These are phyloP conservation scores for Lipomyces spencermartinsiae DNA, from an alignment of 805 yeast genomes.

Conservation along the genomic window DNA sequence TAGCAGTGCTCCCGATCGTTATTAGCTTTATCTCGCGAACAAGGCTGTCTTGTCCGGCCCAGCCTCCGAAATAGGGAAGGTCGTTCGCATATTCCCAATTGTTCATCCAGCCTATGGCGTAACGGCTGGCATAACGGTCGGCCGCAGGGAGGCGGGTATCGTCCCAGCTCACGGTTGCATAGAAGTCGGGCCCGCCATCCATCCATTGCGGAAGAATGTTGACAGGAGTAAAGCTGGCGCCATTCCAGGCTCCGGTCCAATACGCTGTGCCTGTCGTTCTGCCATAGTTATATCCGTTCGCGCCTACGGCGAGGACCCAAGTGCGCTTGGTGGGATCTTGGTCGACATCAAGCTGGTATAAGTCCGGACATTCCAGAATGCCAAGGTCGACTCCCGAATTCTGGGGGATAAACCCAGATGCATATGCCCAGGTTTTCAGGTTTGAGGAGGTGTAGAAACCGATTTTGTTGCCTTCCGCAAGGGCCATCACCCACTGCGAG, in stretches of 20 bases:
- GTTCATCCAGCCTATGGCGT: background rate
- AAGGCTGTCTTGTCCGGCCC: background rate
- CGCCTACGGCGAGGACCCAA: background rate
- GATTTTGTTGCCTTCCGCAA: background rate
- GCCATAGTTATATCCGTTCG: background rate
- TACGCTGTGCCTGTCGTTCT: background rate
- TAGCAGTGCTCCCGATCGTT: background rate
- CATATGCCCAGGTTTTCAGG: background rate
- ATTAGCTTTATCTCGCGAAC: background rate
- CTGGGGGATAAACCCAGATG: background rate
- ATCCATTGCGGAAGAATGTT: background rate
- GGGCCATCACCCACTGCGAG: background rate
- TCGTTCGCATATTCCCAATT: background rate
- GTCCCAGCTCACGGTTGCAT: background rate
- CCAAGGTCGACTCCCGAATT: background rate
- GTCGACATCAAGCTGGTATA: constrained; percentile 1
- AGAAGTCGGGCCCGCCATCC: background rate
- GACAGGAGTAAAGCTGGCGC: background rate
- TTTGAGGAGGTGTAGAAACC: background rate
- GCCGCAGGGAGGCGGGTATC: background rate
- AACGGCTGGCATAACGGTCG: background rate
- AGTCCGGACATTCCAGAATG: background rate
- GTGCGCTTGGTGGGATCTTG: background rate
- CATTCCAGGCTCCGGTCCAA: background rate
- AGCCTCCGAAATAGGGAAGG: background rate